A percentile compares a stretch with the other conserved stretches of the same genome.
Conservation (phyloP, 192 early-diverging fungal species). For the Entomortierella chlamydospora region DNA sequence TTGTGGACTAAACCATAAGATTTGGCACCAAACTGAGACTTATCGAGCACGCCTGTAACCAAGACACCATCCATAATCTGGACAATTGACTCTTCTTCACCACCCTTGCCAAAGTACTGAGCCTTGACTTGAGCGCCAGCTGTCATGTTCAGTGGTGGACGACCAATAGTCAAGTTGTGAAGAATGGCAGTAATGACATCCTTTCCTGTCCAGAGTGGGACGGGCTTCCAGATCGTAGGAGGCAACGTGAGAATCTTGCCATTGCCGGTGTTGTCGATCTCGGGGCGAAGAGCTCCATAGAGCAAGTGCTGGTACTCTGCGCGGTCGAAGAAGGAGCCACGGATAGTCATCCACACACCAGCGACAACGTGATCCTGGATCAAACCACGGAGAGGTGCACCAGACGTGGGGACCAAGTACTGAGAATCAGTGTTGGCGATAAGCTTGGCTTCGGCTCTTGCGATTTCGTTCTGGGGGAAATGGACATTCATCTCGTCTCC, state of each 20-base stretch:
- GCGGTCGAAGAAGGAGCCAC: constrained; percentile 88
- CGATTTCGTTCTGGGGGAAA: constrained; percentile 98
- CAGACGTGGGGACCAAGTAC: constrained; percentile 97
- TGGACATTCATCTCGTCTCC: constrained; percentile 99
- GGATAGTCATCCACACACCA: constrained; percentile 93
- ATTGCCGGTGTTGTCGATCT: constrained; percentile 71
- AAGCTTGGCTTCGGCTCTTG: constrained; percentile 93
- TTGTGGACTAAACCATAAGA: constrained; percentile 95
- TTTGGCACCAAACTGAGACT: constrained; percentile 96
- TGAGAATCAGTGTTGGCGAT: constrained; percentile 96
- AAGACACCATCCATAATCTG: constrained; percentile 90
- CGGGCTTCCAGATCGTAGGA: constrained; percentile 90
- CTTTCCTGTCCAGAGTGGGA: constrained; percentile 96
- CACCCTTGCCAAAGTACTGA: constrained; percentile 86
- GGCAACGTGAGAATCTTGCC: constrained; percentile 87
- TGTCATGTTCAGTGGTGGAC: constrained; percentile 84
- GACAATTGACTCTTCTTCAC: constrained; percentile 86
- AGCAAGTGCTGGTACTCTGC: constrained; percentile 95
- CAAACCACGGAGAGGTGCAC: constrained; percentile 96
- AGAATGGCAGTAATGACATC: constrained; percentile 96
- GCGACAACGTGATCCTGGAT: constrained; percentile 99
- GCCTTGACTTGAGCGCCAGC: constrained; percentile 89
- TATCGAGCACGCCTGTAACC: constrained; percentile 94
- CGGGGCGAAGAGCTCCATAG: constrained; percentile 89
- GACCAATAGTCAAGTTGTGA: constrained; percentile 86